Percentiles rank a stretch among this genome's conserved stretches.
These are phyloP conservation scores for Diaporthe amygdali DNA, from an alignment of 2,329 filamentous ascomycete genomes.

Conservation along the genomic window DNA sequence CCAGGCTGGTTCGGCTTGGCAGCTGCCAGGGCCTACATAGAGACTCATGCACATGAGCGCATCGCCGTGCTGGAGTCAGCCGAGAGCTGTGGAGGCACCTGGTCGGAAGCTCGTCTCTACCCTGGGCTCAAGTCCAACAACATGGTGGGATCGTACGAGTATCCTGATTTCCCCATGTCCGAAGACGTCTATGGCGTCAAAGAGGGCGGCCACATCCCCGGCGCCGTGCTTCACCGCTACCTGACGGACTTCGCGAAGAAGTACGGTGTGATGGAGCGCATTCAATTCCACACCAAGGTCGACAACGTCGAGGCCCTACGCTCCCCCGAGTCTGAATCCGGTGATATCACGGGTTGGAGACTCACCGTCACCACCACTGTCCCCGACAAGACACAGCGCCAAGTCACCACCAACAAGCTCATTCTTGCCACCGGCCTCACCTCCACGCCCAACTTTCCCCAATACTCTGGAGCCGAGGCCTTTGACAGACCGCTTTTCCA, in stretches of 20 bases:
- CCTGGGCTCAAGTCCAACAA: slow-evolving; percentile 69
- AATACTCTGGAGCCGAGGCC: slow-evolving; percentile 39
- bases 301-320: slow-evolving; percentile 41
- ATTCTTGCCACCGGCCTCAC: slow-evolving; percentile 57
- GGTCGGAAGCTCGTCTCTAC: slow-evolving; percentile 64
- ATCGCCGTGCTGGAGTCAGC: slow-evolving; percentile 57
- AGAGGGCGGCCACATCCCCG: slow-evolving; percentile 41
- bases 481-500: slow-evolving; percentile 50
- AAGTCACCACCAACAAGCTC: slow-evolving; percentile 42
- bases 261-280: slow-evolving; percentile 53
- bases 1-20: slow-evolving; percentile 56
- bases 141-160: slow-evolving; percentile 66
- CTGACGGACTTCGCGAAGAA: slow-evolving; percentile 43
- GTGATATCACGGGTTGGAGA: slow-evolving; percentile 28
- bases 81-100: slow-evolving; percentile 62
- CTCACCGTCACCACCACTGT: slow-evolving; percentile 22
- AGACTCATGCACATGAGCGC: slow-evolving; percentile 51
- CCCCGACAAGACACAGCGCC: neutral
- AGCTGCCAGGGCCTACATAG: slow-evolving; percentile 55
- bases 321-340: neutral
- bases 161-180: slow-evolving; percentile 66
- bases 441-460: slow-evolving; percentile 47
- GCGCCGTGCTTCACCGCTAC: slow-evolving; percentile 41
- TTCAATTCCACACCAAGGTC: slow-evolving; percentile 57
- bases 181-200: slow-evolving; percentile 47